These are phyloP conservation scores for Thalia dealbata DNA, from an alignment of 176 grass and related monocot species.

Conservation along the genomic window DNA sequence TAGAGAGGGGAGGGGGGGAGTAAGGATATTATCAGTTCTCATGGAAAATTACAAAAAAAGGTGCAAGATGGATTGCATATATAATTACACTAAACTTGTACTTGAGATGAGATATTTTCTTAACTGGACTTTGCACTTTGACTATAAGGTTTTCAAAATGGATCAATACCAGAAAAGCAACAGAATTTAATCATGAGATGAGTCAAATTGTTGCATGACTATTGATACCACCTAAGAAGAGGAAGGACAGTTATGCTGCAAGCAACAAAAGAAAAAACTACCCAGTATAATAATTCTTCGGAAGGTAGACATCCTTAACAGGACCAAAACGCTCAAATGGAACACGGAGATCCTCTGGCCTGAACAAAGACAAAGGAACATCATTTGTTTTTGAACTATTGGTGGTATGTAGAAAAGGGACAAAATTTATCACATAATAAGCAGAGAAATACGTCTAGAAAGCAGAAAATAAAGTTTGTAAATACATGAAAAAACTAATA, in stretches of 20 bases:
- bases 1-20: neutral
- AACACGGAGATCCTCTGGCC: conserved; percentile 45
- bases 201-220: neutral
- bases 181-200: neutral
- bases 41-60: neutral
- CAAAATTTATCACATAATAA: conserved; percentile 12
- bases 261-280: conserved; percentile 7
- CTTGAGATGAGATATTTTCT: neutral
- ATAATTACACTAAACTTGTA: neutral
- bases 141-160: neutral
- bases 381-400: neutral
- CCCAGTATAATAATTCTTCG: conserved; percentile 61
- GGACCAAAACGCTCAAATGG: conserved; percentile 61
- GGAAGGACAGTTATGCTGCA: neutral
- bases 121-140: neutral
- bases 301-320: conserved; percentile 62
- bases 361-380: conserved; percentile 7
- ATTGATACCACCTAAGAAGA: neutral
- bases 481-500: neutral
- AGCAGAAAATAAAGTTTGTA: neutral
- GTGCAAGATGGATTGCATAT: neutral
- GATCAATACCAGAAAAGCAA: neutral
- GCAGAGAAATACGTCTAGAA: neutral
- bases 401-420: neutral
- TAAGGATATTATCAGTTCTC: neutral